phyloP scores from a whole-genome alignment of 768 basidiomycete genomes.

The Psilocybe sp. region DNA sequence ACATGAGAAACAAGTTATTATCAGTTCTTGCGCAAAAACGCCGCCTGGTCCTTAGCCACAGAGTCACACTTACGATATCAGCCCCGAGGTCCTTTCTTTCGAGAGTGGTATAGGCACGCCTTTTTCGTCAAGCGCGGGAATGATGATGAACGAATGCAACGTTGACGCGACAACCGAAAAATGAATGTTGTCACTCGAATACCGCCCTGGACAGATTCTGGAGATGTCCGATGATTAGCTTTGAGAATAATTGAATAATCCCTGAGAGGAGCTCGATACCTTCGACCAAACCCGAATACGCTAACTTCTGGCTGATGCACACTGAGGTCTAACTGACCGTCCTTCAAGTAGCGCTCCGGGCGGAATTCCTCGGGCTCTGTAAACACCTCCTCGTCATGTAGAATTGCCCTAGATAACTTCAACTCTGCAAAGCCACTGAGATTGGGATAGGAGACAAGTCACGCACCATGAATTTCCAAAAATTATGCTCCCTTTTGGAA shows the following conservation, averaged over 20 bases:
- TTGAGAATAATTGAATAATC: too few species aligned
- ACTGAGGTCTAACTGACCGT: slow-evolving; percentile 17
- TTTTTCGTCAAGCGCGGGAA: slow-evolving; percentile 16
- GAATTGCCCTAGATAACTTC: slow-evolving; percentile 11
- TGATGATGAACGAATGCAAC: slow-evolving; percentile 22
- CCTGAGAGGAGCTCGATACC: too few species aligned
- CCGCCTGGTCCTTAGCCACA: too few species aligned
- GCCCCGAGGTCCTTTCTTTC: too few species aligned
- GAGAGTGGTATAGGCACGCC: slow-evolving; percentile 12
- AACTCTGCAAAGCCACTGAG: not conserved
- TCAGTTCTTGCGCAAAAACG: too few species aligned
- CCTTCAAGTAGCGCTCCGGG: slow-evolving; percentile 29
- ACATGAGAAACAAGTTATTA: too few species aligned
- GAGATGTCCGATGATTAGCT: too few species aligned
- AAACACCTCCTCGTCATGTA: slow-evolving; percentile 37
- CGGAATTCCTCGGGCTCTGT: slow-evolving; percentile 30
- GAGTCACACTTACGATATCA: too few species aligned
- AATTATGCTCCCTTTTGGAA: slow-evolving; percentile 27
- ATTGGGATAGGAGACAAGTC: not conserved
- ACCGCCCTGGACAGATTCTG: slow-evolving; percentile 25
- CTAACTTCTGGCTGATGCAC: slow-evolving; percentile 22
- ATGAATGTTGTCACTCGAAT: slow-evolving; percentile 20
- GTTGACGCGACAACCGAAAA: slow-evolving; percentile 16
- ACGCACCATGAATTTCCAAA: slow-evolving; percentile 27
- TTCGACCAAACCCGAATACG: slow-evolving; percentile 31